phyloP scores from a whole-genome alignment of 2,329 filamentous ascomycete species.

The Penicillium polonicum region DNA sequence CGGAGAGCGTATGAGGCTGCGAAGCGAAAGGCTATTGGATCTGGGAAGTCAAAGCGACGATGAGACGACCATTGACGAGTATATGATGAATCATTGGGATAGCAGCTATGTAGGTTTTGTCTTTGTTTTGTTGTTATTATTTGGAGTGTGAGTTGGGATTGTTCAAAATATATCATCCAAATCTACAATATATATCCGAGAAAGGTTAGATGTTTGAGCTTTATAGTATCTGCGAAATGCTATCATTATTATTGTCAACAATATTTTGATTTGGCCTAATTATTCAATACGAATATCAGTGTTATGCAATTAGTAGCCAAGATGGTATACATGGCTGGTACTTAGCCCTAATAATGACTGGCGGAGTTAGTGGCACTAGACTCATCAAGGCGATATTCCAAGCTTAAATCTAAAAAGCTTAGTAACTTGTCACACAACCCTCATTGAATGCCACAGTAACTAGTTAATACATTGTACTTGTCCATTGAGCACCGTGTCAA shows the following conservation, averaged over 20 bases:
- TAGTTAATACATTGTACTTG: not conserved
- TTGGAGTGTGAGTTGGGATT: not conserved
- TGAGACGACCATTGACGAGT: not conserved
- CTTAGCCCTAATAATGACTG: not conserved
- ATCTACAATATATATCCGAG: not conserved
- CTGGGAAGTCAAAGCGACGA: constrained; percentile 6
- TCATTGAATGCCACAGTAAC: not conserved
- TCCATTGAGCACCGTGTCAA: not conserved
- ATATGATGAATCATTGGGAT: not conserved
- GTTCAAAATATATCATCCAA: not conserved
- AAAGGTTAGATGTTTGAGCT: not conserved
- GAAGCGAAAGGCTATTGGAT: constrained; percentile 29
- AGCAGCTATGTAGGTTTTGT: not conserved
- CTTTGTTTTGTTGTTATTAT: not conserved
- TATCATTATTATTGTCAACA: not conserved
- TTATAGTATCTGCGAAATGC: no score
- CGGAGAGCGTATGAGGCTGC: constrained; percentile 32
- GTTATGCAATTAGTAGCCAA: not conserved
- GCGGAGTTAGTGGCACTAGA: not conserved
- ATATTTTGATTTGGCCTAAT: no score
- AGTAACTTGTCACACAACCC: not conserved
- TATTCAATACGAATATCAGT: not conserved
- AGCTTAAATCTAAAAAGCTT: not conserved
- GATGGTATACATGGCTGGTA: not conserved
- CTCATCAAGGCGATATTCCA: not conserved